Base-by-base conservation (phyloP, 768 basidiomycete genomes). In the Clathrus columnatus region DNA sequence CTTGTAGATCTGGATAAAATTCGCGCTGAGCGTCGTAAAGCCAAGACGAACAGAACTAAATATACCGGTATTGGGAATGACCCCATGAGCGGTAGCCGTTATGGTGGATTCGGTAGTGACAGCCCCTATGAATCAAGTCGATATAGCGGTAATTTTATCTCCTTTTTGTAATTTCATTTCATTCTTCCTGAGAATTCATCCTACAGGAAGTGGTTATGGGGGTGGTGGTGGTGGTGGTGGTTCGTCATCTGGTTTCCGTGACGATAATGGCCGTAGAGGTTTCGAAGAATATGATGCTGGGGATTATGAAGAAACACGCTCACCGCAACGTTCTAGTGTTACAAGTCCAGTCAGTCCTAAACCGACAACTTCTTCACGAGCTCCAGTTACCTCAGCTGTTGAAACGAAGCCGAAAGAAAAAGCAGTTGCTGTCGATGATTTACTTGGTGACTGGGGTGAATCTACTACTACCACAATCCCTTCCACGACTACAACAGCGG, bases 281-380 rank as follows among this genome's bases (percentile, higher is more conserved):
- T 97, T 82, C 61, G 94, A 98, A 63, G 94, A 97, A 67, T 99
- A 99, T 68, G 89, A 95, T 61, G 96, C 95, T 11, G 95, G 95
- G 1, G 76, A 77, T 36, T 91, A 91, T 57, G 94, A 97, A 58
- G 92, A 95, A n/a, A 69, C 65, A 41, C 68, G 62, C 56, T 64
- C 43, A 59, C 29, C 56, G 4, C 70, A 65, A 59, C 75, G 68
- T 51, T 74, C 68, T 58, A 73, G 73, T 20, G 41, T 74, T 45
- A 63, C 45, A 47, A 57, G 70, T 20, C 62, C 62, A 28, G 72
- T 69, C 4, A 23, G 62, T 17, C 59, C 72, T 10, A 63, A 65
- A 18, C 69, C 74, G 2, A 68, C 70, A 43, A 58, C 64, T 11
- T 57, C 70, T 10, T 42, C 68, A 4, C 52, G 64, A 27, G 36